Conservation (phyloP, 2,329 filamentous ascomycete genomes). For the Graphilbum sp. region DNA sequence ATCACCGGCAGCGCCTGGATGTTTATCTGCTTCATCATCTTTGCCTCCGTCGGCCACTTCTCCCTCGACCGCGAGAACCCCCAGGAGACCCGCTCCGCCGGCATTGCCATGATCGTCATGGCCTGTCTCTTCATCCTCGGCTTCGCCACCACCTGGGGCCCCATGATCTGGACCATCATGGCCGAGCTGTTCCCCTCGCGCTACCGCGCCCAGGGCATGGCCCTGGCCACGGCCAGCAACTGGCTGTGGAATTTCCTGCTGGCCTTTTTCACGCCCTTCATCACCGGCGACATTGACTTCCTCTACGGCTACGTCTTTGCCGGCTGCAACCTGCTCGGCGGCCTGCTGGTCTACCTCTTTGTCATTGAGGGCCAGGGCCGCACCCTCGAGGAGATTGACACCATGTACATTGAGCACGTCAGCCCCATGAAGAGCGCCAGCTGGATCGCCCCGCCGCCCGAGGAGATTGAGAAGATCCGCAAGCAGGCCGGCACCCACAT, state of each 20-base stretch:
- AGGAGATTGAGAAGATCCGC: not conserved
- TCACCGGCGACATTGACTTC: slow-evolving; percentile 47
- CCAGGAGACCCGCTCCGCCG: slow-evolving; percentile 24
- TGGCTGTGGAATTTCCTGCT: slow-evolving; percentile 45
- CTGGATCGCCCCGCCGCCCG: not conserved
- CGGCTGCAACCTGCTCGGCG: slow-evolving; percentile 35
- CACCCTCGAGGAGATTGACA: slow-evolving; percentile 65
- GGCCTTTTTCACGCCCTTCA: slow-evolving; percentile 6
- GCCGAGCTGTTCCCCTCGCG: slow-evolving; percentile 10
- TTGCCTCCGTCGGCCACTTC: slow-evolving; percentile 36
- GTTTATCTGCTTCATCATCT: slow-evolving; percentile 46
- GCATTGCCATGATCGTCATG: slow-evolving; percentile 54
- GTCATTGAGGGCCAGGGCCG: slow-evolving; percentile 83
- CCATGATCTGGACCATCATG: slow-evolving; percentile 11
- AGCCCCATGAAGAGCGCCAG: slow-evolving; percentile 3
- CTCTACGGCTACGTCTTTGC: slow-evolving; percentile 63
- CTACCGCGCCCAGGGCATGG: slow-evolving; percentile 10
- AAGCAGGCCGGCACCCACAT: not conserved
- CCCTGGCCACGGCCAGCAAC: slow-evolving; percentile 21
- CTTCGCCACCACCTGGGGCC: slow-evolving; percentile 32
- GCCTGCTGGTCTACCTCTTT: slow-evolving; percentile 56
- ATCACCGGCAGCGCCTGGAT: slow-evolving; percentile 53
- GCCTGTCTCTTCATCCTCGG: slow-evolving; percentile 60
- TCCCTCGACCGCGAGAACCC: slow-evolving; percentile 21
- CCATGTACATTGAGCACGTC: slow-evolving; percentile 25